Percentiles rank a stretch among this genome's conserved stretches.
phyloP scores from a whole-genome alignment of 352 stramenopile species.

The Globisporangium camurandrum region DNA sequence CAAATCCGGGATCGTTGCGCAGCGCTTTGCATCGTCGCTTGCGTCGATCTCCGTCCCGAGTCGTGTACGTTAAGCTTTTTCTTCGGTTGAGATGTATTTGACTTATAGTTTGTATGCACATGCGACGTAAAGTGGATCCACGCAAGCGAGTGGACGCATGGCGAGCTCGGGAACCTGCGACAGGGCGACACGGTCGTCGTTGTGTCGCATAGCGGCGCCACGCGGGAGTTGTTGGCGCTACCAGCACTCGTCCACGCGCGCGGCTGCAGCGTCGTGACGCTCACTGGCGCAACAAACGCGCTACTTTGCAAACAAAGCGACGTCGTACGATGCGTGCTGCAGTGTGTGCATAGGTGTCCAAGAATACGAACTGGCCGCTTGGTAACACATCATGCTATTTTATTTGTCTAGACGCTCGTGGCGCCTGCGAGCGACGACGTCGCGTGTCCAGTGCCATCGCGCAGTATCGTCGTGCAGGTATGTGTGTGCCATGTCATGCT shows the following conservation, averaged over 20 bases:
- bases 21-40: slow-evolving; percentile 58
- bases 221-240: slow-evolving; percentile 45
- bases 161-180: slow-evolving; percentile 63
- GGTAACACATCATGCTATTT: not conserved
- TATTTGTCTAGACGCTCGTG: slow-evolving; percentile 23
- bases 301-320: slow-evolving; percentile 28
- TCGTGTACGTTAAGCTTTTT: slow-evolving; percentile 24
- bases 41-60: slow-evolving; percentile 67
- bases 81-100: not conserved
- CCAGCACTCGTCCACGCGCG: slow-evolving; percentile 32
- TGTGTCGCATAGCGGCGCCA: slow-evolving; percentile 67
- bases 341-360: too few species aligned
- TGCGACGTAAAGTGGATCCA: slow-evolving; percentile 53
- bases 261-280: slow-evolving; percentile 34
- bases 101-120: not conserved
- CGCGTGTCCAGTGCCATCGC: slow-evolving; percentile 55
- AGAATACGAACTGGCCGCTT: not conserved
- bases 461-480: slow-evolving; percentile 76
- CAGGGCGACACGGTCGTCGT: slow-evolving; percentile 58
- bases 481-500: not conserved
- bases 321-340: slow-evolving; percentile 21
- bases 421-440: slow-evolving; percentile 38
- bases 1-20: slow-evolving; percentile 74
- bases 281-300: slow-evolving; percentile 36
- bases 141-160: slow-evolving; percentile 70